A percentile compares a stretch with the other conserved stretches of the same genome.
These are phyloP conservation scores for Mycena sp. DNA, from an alignment of 1,284 basidiomycete species.

Conservation along the genomic window DNA sequence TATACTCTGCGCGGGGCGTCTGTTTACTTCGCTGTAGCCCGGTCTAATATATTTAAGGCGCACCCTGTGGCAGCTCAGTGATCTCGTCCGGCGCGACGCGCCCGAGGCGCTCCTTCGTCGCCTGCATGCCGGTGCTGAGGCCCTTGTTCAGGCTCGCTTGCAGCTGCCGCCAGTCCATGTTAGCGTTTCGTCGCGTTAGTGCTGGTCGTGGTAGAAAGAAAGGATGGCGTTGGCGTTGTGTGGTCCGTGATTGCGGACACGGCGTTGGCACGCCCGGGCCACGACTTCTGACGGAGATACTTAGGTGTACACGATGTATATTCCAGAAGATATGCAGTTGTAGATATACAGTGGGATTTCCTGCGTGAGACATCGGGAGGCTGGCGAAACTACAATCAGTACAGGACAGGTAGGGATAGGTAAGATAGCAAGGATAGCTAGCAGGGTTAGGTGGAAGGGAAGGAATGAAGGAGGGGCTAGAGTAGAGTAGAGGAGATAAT, in stretches of 20 bases:
- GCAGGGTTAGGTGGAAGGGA: not conserved
- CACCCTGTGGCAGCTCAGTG: constrained; percentile 79
- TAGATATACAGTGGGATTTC: no score
- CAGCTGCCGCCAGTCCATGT: constrained; percentile 27
- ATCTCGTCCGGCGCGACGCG: constrained; percentile 92
- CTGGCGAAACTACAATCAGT: not conserved
- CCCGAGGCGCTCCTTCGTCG: constrained; percentile 91
- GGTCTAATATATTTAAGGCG: not conserved
- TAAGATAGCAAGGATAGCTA: not conserved
- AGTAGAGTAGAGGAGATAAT: no score
- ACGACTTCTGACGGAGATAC: no score
- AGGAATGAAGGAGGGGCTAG: not conserved
- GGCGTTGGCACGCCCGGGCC: no score
- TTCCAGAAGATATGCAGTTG: no score
- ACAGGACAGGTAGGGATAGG: not conserved
- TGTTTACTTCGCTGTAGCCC: no score
- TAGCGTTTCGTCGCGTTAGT: no score
- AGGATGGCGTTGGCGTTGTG: no score
- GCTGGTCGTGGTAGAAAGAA: no score
- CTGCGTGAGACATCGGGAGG: no score
- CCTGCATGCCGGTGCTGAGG: constrained; percentile 88
- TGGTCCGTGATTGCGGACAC: no score
- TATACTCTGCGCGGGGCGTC: constrained; percentile 78
- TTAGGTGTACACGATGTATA: no score
- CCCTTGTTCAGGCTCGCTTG: constrained; percentile 59